Base-by-base conservation (phyloP, 2,329 filamentous ascomycete species). In the Fusarium continuum region DNA sequence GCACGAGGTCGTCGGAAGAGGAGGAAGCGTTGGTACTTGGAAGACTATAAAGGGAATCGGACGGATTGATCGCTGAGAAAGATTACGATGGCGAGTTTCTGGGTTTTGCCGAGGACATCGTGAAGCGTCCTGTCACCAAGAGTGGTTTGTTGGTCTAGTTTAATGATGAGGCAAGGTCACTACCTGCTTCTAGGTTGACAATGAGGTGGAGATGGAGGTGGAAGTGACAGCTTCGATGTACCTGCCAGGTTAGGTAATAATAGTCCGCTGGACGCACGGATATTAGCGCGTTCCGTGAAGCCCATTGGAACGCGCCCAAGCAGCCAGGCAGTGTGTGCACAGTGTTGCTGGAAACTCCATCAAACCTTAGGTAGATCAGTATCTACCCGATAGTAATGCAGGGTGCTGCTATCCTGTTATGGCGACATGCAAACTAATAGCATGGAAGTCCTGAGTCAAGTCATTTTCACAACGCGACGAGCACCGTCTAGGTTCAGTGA, bases 31-130 rank as follows among this genome's bases (percentile, higher is more conserved):
- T 25, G 16, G n/a, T n/a, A n/a, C n/a, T n/a, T n/a, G n/a, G n/a
- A n/a, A 35, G 23, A 17, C 28, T 23, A 39, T 38, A 20, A 17
- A 51, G 38, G 25, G 20, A 35, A 50, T 46, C 43, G 32, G 23
- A 48, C 25, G 31, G 10, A n/a, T 43, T 25, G 22, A 40, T 46
- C 28, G 38, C 23, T 32, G 14, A 26, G 28, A 22, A 32, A 36
- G 52, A 51, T 64, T 45, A 68, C 20, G 47, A 58, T 51, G 39
- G 41, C 38, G 43, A 46, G 22, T 54, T 44, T 41, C 56, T 58
- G 23, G 35, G 50, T 39, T 43, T 60, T 44, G 29, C 49, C 36
- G 43, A 64, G 51, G 53, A 59, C 68, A 70, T 70, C 56, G 62
- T 67, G 67, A 68, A 61, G 57, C 45, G 46, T 43, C 59, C 43